These are phyloP conservation scores for Tribonema minus DNA, from an alignment of 108 stramenopile genomes.

Conservation along the genomic window DNA sequence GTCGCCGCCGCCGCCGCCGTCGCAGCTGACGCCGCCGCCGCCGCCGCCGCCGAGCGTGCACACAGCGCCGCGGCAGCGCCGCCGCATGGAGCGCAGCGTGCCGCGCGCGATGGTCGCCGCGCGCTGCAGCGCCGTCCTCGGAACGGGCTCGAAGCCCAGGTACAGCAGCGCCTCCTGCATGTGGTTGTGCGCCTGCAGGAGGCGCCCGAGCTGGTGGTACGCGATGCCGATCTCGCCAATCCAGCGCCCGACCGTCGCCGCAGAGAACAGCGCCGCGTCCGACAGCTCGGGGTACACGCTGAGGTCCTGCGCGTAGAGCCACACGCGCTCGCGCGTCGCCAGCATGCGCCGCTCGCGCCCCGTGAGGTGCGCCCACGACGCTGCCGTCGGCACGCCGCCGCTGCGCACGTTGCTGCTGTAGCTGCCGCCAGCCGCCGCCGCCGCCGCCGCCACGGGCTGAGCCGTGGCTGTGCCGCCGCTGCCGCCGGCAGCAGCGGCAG, in stretches of 20 bases:
- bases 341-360: not conserved
- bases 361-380: not conserved
- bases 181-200: conserved; percentile 30
- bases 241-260: conserved; percentile 13
- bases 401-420: too few species aligned
- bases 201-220: conserved; percentile 1
- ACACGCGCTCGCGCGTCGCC: not conserved
- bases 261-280: conserved; percentile 4
- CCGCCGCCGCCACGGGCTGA: too few species aligned
- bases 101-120: too few species aligned
- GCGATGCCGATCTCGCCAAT: conserved; percentile 29
- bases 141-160: conserved; percentile 19
- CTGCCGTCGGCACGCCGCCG: not conserved
- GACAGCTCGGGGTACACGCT: conserved; percentile 1
- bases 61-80: too few species aligned
- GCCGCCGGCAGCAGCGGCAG: too few species aligned
- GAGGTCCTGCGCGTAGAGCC: conserved; percentile 21
- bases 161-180: conserved; percentile 36
- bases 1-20: too few species aligned
- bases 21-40: too few species aligned
- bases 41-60: too few species aligned
- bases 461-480: too few species aligned
- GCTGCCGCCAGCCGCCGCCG: too few species aligned
- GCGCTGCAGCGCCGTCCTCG: conserved; percentile 1
- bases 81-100: too few species aligned